Percentiles rank a stretch among this genome's conserved stretches.
Conservation (phyloP, 139 green algal genomes). For the Penium margaritaceum region DNA sequence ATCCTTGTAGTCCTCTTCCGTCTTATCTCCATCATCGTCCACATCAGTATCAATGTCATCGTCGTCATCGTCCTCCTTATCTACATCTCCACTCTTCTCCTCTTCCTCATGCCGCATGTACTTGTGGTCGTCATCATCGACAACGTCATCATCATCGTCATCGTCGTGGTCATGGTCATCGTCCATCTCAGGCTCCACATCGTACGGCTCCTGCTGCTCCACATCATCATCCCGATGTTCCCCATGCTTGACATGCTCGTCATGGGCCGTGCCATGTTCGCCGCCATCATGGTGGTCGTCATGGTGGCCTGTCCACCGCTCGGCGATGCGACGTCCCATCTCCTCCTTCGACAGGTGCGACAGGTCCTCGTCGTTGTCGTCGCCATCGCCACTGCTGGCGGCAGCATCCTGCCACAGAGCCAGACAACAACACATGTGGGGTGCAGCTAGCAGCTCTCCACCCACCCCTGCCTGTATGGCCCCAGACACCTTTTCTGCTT, state of each 20-base stretch:
- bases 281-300: background rate
- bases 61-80: background rate
- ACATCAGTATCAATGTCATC: too few relatives aligned
- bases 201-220: background rate
- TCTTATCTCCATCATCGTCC: too few relatives aligned
- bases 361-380: slow-evolving; percentile 38
- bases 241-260: background rate
- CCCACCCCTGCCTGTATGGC: too few relatives aligned
- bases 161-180: background rate
- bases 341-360: slow-evolving; percentile 49
- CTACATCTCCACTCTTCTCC: background rate
- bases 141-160: slow-evolving; percentile 7
- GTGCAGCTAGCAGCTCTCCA: too few relatives aligned
- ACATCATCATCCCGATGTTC: background rate
- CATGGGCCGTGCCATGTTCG: too few relatives aligned
- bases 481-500: too few relatives aligned
- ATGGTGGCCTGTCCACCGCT: slow-evolving; percentile 50
- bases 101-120: background rate
- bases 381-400: slow-evolving; percentile 33
- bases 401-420: too few relatives aligned
- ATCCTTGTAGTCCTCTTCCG: too few relatives aligned
- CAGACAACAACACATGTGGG: too few relatives aligned
- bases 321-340: slow-evolving; percentile 42
- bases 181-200: slow-evolving; percentile 1
- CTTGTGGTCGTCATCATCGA: background rate